Evolutionary conservation across 1,284 basidiomycete genomes (phyloP).

Genomic region (Mrakiaceae sp.): DNA sequence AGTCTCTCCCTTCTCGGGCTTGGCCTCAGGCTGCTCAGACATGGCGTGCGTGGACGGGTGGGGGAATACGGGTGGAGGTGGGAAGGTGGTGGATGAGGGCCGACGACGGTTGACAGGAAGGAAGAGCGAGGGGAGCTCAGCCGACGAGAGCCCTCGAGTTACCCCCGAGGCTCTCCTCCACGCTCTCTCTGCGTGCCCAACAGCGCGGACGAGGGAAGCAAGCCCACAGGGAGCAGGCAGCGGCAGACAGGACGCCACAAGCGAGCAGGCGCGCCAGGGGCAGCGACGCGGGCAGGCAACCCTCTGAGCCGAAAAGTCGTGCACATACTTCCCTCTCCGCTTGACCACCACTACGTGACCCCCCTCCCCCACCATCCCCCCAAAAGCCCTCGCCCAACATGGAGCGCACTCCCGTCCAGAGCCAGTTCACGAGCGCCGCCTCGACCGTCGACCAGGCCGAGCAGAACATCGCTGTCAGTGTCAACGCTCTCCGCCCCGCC

Average conservation of each 20-base stretch:
- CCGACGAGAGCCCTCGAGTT: too few species aligned
- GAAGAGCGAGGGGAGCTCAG: neutral
- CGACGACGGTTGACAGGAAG: neutral
- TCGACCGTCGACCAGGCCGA: slow-evolving; percentile 17
- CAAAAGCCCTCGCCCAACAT: neutral
- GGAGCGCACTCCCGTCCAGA: slow-evolving; percentile 17
- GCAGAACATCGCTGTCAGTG: slow-evolving; percentile 19
- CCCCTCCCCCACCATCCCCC: neutral
- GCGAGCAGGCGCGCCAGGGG: too few species aligned
- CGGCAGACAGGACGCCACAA: too few species aligned
- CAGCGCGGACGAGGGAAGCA: neutral
- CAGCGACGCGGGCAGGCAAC: too few species aligned
- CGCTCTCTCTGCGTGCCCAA: neutral
- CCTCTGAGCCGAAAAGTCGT: too few species aligned
- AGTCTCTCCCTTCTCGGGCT: slow-evolving; percentile 1
- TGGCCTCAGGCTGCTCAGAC: neutral
- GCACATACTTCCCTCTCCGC: neutral
- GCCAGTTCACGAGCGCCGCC: slow-evolving; percentile 15
- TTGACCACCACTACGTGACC: neutral
- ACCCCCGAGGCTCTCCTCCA: neutral
- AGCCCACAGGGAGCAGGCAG: too few species aligned
- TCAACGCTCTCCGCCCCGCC: neutral
- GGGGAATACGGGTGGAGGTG: neutral
- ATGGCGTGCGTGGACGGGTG: neutral
- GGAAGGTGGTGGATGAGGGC: too few species aligned